Percentiles rank a stretch among this genome's conserved stretches.
phyloP scores from a whole-genome alignment of 23 red algal species.

The Gracilaria vermiculophylla region DNA sequence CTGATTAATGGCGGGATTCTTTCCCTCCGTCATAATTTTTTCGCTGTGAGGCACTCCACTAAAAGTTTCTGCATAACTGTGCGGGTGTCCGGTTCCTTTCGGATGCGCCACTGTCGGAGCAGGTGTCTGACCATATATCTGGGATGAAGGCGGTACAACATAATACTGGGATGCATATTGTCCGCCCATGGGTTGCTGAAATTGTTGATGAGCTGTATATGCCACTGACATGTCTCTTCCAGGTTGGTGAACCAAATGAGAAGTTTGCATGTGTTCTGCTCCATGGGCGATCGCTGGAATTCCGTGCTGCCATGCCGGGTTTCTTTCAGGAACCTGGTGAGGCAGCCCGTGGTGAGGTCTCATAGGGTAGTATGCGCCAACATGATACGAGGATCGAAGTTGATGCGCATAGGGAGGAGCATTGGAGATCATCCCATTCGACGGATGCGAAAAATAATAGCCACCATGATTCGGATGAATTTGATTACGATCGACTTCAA shows the following conservation, averaged over 20 bases:
- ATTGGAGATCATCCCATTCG: constrained; percentile 14
- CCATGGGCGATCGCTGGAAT: constrained; percentile 1
- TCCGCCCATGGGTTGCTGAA: not conserved
- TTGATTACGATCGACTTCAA: constrained; percentile 5
- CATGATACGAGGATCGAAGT: not conserved
- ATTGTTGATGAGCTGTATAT: constrained; percentile 5
- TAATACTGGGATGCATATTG: constrained; percentile 26
- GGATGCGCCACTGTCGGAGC: not conserved
- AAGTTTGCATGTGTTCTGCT: not conserved
- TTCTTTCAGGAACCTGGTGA: constrained; percentile 1
- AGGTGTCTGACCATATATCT: constrained; percentile 7
- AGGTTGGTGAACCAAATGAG: constrained; percentile 32
- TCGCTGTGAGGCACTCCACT: not conserved
- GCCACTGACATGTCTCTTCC: constrained; percentile 24
- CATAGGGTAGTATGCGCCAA: constrained; percentile 26
- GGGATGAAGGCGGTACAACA: constrained; percentile 13
- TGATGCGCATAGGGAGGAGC: constrained; percentile 1
- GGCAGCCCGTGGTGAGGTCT: not conserved
- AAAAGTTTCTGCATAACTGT: not conserved
- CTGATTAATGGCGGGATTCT: not conserved
- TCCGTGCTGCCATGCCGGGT: constrained; percentile 26
- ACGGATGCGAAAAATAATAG: not conserved
- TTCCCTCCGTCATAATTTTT: not conserved
- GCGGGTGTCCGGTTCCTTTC: not conserved
- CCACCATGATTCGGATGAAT: constrained; percentile 1